Base-by-base conservation (phyloP, 306 rosid genomes). In the Vachellia collinsii region DNA sequence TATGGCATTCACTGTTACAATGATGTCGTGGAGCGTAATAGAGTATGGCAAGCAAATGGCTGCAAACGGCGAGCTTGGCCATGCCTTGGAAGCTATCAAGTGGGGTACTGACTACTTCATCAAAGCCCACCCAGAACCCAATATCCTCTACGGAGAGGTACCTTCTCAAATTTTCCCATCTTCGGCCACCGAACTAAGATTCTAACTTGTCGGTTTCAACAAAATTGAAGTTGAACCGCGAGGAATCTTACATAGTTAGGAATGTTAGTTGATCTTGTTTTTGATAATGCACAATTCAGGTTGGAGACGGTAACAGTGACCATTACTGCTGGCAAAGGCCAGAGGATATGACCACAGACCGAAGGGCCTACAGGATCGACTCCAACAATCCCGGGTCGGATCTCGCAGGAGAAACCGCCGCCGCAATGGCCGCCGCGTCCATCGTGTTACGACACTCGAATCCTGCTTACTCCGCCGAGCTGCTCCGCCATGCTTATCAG, bases 251-350 rank as follows among this genome's bases (percentile, higher is more conserved):
- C 4, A 0, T 8, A n/a, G 62, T 8, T 17, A 54, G n/a, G 71
- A 84, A 76, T 64, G 67, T 76, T 53, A 13, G 76, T 46, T 82
- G 66, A 53, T 79, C 38, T 47, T n/a, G 34, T 78, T 38, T 7
- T 61, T 70, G 77, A 70, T n/a, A 23, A 80, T 75, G 53, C 69
- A 72, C 42, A 10, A 56, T 81, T 85, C 34, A 95, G 99, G 99
- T 95, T 75, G 99, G 99, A 86, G 99, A 96, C 58, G 98, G 99
- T 7, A 90, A 90, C 86, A 96, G 76, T 38, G 99, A 96, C 87
- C 99, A 96, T 79, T 88, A 90, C 90, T 96, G 99, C 85, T 96
- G 99, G 99, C 99, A 96, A 82, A 91, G 99, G 66, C 99, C 99
- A 6, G 99, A 96, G 89, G 99, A 96, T 3, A 96, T 96, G 99